phyloP scores from a whole-genome alignment of 768 basidiomycete genomes.

The Mycena sanguinolenta region DNA sequence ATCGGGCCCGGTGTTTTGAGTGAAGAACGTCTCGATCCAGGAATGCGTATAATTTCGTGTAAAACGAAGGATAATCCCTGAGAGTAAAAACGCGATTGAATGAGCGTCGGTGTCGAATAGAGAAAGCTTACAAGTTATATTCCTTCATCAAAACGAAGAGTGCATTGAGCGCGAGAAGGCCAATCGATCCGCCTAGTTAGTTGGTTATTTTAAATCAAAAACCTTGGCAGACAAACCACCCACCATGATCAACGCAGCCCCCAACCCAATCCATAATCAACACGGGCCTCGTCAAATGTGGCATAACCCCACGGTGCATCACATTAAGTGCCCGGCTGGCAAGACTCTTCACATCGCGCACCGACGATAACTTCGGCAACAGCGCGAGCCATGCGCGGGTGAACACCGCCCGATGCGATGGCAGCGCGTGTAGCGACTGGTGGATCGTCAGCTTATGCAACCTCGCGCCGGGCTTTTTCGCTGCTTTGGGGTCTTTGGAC shows the following conservation, averaged over 20 bases:
- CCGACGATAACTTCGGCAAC: conserved; percentile 67
- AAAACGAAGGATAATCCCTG: conserved; percentile 97
- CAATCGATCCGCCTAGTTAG: conserved; percentile 84
- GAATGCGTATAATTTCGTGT: conserved; percentile 90
- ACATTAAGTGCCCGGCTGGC: conserved; percentile 76
- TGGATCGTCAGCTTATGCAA: conserved; percentile 78
- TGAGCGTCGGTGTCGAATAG: neutral
- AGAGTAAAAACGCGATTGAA: conserved; percentile 9
- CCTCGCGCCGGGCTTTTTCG: conserved; percentile 58
- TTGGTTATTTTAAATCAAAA: too few relatives aligned
- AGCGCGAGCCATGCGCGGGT: conserved; percentile 85
- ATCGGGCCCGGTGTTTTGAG: conserved; percentile 91
- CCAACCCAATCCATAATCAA: conserved; percentile 95
- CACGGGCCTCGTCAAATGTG: conserved; percentile 82
- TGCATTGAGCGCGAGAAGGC: conserved; percentile 91
- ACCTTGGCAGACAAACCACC: conserved; percentile 43
- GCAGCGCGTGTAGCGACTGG: conserved; percentile 80
- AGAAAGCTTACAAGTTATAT: conserved; percentile 84
- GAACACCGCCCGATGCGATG: conserved; percentile 86
- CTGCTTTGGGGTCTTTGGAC: conserved; percentile 41
- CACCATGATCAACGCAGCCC: conserved; percentile 85
- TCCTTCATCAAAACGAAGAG: conserved; percentile 92
- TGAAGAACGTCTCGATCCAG: conserved; percentile 91
- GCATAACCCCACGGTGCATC: conserved; percentile 87
- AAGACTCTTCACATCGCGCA: conserved; percentile 53